phyloP scores from a whole-genome alignment of 2,329 filamentous ascomycete species.

The Pochonia chlamydosporia region DNA sequence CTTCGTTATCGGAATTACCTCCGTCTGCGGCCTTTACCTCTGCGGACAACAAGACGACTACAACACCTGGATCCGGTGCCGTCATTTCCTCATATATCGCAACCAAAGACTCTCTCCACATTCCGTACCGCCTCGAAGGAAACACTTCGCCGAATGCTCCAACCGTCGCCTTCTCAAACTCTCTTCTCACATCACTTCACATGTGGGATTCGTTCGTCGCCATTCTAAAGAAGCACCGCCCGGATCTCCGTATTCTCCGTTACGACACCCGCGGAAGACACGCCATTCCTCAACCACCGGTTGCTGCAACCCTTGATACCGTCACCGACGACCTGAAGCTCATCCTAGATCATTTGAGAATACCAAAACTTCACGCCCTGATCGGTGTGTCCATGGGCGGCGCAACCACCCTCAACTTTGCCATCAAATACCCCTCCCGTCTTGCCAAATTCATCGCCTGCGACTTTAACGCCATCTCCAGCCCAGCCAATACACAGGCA shows the following conservation, averaged over 20 bases:
- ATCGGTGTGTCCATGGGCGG: conserved; percentile 80
- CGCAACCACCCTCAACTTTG: conserved; percentile 68
- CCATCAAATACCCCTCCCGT: conserved; percentile 57
- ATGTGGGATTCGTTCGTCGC: conserved; percentile 77
- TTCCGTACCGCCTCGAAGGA: conserved; percentile 74
- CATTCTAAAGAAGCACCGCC: conserved; percentile 52
- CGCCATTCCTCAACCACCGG: conserved; percentile 38
- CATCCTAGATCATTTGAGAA: conserved; percentile 63
- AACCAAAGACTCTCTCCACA: conserved; percentile 58
- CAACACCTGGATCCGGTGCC: conserved; percentile 44
- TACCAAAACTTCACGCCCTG: conserved; percentile 59
- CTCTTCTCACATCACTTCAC: conserved; percentile 67
- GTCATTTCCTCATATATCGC: conserved; percentile 63
- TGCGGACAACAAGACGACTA: conserved; percentile 49
- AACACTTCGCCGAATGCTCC: conserved; percentile 61
- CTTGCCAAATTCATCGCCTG: conserved; percentile 62
- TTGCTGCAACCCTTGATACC: conserved; percentile 54
- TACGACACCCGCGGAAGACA: conserved; percentile 71
- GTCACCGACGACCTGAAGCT: conserved; percentile 62
- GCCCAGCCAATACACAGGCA: conserved; percentile 66
- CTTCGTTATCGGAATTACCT: conserved; percentile 45
- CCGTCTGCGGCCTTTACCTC: conserved; percentile 45
- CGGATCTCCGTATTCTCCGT: conserved; percentile 66
- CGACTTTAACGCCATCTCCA: conserved; percentile 71
- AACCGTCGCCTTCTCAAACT: conserved; percentile 71